A percentile compares a stretch with the other conserved stretches of the same genome.
phyloP scores from a whole-genome alignment of 345 rosid species.

The Bruguiera sexangula region DNA sequence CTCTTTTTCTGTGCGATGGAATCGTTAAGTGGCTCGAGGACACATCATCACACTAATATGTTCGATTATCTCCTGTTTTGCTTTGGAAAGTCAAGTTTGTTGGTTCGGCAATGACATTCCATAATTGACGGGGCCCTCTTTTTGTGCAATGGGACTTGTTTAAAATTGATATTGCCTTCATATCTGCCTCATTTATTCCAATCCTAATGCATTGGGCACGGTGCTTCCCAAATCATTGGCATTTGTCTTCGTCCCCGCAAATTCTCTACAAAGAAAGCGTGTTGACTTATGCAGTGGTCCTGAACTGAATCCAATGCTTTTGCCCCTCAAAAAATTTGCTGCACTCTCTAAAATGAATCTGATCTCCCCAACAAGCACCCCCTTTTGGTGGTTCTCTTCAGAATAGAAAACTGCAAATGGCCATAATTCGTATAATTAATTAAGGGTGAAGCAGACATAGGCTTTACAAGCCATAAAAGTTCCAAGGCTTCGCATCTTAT shows the following conservation, averaged over 20 bases:
- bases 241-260: background rate
- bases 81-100: background rate
- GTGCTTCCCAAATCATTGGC: conserved; percentile 13
- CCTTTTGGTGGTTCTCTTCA: background rate
- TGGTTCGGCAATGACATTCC: background rate
- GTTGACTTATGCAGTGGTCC: conserved; percentile 25
- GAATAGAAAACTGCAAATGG: no score
- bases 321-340: background rate
- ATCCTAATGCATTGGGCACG: conserved; percentile 7
- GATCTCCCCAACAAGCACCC: no score
- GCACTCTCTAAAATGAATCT: background rate
- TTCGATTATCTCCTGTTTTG: conserved; percentile 17
- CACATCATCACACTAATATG: conserved; percentile 13
- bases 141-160: background rate
- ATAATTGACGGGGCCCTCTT: background rate
- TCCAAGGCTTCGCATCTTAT: no score
- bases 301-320: conserved; percentile 24
- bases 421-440: no score
- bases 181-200: conserved; percentile 7
- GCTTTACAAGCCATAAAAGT: no score
- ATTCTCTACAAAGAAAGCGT: background rate
- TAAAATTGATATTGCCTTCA: background rate
- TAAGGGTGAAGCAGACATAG: no score
- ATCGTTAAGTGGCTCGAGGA: background rate
- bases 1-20: no score